Conservation (phyloP, 2,329 filamentous ascomycete genomes). For the Penicillium rolfsii region DNA sequence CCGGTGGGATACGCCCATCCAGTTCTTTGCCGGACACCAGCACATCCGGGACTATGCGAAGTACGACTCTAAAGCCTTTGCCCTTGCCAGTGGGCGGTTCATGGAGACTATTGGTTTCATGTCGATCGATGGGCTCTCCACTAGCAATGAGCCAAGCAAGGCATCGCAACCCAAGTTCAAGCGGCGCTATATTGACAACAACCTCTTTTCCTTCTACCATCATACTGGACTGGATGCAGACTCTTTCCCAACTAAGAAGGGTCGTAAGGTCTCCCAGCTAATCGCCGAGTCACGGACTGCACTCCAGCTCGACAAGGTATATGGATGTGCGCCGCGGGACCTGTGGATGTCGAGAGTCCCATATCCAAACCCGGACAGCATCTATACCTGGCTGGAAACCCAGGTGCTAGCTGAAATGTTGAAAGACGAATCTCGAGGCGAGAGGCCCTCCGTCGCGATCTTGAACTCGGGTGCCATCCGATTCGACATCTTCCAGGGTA, state of each 20-base stretch:
- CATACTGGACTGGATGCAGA: conserved; percentile 74
- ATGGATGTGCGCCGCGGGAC: conserved; percentile 80
- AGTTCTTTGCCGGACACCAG: conserved; percentile 87
- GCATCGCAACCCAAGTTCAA: conserved; percentile 61
- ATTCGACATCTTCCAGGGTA: conserved; percentile 92
- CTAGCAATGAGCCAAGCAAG: conserved; percentile 39
- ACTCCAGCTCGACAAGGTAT: conserved; percentile 71
- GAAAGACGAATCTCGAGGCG: conserved; percentile 59
- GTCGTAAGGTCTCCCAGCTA: conserved; percentile 69
- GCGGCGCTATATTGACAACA: conserved; percentile 91
- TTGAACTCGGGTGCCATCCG: conserved; percentile 89
- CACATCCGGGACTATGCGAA: conserved; percentile 83
- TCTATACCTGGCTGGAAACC: conserved; percentile 79
- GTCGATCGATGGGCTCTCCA: conserved; percentile 72
- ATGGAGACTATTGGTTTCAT: conserved; percentile 95
- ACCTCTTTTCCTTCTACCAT: conserved; percentile 79
- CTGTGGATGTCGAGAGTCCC: conserved; percentile 80
- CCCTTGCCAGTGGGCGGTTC: conserved; percentile 84
- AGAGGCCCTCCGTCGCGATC: conserved; percentile 68
- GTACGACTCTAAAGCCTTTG: conserved; percentile 78
- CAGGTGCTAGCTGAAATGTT: conserved; percentile 72
- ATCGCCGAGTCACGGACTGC: conserved; percentile 71
- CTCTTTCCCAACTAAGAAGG: conserved; percentile 76
- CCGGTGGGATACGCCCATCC: conserved; percentile 81
- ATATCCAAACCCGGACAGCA: conserved; percentile 72